phyloP scores from a whole-genome alignment of 768 basidiomycete genomes.

The Kondoa malvinella region DNA sequence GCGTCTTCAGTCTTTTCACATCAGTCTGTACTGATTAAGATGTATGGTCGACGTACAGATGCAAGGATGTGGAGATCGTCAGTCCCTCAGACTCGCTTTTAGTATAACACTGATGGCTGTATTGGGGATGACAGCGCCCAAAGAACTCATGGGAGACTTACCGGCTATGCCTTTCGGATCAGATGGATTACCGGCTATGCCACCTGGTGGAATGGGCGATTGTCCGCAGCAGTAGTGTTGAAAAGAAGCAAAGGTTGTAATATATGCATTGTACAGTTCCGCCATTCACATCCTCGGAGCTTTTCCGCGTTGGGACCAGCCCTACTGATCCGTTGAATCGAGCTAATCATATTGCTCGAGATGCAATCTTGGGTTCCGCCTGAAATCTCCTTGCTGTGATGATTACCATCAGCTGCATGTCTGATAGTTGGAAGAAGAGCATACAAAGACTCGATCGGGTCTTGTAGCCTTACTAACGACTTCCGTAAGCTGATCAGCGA shows the following conservation, averaged over 20 bases:
- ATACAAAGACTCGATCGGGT: too few relatives aligned
- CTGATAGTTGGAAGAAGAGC: too few relatives aligned
- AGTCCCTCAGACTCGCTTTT: slow-evolving; percentile 26
- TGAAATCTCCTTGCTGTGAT: too few relatives aligned
- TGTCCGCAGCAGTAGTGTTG: neutral
- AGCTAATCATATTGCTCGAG: too few relatives aligned
- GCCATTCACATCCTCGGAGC: neutral
- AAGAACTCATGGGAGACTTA: slow-evolving; percentile 65
- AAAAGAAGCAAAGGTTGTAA: neutral
- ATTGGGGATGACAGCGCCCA: neutral
- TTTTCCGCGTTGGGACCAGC: neutral
- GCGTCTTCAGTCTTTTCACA: slow-evolving; percentile 9
- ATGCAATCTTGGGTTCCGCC: too few relatives aligned
- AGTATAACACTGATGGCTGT: neutral
- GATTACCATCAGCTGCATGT: too few relatives aligned
- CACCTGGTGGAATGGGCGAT: slow-evolving; percentile 16
- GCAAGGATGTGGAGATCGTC: slow-evolving; percentile 61
- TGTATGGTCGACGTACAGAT: slow-evolving; percentile 37
- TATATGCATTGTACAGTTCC: neutral
- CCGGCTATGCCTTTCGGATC: slow-evolving; percentile 38
- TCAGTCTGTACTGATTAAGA: neutral
- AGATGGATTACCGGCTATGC: slow-evolving; percentile 42
- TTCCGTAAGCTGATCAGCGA: too few relatives aligned
- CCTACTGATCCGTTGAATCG: neutral
- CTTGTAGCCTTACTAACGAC: too few relatives aligned